Conservation (phyloP, 352 stramenopile genomes). For the Globisporangium irregulare region DNA sequence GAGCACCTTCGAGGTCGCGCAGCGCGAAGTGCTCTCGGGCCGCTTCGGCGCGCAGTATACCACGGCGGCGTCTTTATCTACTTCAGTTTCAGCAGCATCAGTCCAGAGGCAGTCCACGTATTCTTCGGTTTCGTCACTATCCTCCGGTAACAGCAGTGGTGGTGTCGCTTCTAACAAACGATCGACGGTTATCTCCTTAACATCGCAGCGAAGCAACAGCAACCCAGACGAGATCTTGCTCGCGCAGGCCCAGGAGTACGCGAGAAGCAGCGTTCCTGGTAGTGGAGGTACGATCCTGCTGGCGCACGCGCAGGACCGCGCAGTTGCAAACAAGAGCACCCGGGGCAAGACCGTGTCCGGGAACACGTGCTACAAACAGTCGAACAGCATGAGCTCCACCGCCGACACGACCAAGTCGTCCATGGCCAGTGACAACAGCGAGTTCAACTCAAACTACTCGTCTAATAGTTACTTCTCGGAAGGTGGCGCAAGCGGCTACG, state of each 20-base stretch:
- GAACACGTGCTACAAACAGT: not conserved
- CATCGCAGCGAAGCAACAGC: not conserved
- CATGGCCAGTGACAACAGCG: not conserved
- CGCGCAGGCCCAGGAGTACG: not conserved
- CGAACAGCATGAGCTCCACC: not conserved
- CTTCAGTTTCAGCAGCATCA: not conserved
- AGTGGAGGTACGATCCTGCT: not conserved
- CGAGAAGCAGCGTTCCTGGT: not conserved
- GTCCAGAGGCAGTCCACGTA: not conserved
- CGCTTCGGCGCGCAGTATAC: conserved; percentile 18
- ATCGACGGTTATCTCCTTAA: not conserved
- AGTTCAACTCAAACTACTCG: not conserved
- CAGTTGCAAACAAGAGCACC: not conserved
- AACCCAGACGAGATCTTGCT: not conserved
- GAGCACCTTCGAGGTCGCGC: conserved; percentile 14
- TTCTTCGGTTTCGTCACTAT: conserved; percentile 1
- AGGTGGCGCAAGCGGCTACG: not conserved
- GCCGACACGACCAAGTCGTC: conserved; percentile 2
- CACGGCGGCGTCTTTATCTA: not conserved
- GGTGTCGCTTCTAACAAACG: not conserved
- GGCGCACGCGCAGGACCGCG: not conserved
- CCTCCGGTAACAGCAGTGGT: not conserved
- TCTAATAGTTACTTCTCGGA: not conserved
- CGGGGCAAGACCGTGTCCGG: not conserved
- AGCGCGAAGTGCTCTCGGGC: conserved; percentile 21